Percentiles rank a stretch among this genome's conserved stretches.
Conservation (phyloP, 1,284 basidiomycete species). For the Melampsora americana region DNA sequence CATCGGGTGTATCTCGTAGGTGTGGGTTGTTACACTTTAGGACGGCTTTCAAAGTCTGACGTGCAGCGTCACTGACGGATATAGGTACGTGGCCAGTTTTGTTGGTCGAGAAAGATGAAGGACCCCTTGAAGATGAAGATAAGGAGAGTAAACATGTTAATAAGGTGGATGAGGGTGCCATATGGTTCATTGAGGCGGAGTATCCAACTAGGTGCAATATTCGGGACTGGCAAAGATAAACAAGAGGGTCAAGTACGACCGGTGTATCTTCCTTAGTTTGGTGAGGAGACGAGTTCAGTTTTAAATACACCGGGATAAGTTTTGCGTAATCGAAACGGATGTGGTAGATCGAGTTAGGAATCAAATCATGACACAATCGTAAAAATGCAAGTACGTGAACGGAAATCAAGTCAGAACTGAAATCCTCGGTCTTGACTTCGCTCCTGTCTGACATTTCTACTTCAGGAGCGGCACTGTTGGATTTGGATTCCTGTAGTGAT, state of each 20-base stretch:
- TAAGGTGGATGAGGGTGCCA: slow-evolving; percentile 25
- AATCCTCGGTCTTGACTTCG: background rate
- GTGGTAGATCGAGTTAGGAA: slow-evolving; percentile 29
- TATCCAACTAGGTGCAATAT: slow-evolving; percentile 29
- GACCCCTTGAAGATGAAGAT: slow-evolving; percentile 13
- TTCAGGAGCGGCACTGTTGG: background rate
- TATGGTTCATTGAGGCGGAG: slow-evolving; percentile 34
- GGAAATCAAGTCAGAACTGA: slow-evolving; percentile 24
- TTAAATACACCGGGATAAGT: slow-evolving; percentile 36
- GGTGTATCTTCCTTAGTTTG: background rate
- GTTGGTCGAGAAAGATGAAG: background rate
- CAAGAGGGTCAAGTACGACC: slow-evolving; percentile 8
- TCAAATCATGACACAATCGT: slow-evolving; percentile 26
- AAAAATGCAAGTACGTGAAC: slow-evolving; percentile 32
- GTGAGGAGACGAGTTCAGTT: slow-evolving; percentile 2
- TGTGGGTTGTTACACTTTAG: slow-evolving; percentile 26
- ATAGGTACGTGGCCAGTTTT: background rate
- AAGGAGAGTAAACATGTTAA: slow-evolving; percentile 35
- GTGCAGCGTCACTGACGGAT: slow-evolving; percentile 18
- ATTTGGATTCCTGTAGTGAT: background rate
- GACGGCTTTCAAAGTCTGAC: slow-evolving; percentile 37
- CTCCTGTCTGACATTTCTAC: background rate
- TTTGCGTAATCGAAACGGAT: slow-evolving; percentile 39
- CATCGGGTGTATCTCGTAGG: slow-evolving; percentile 34
- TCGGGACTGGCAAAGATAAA: slow-evolving; percentile 37